Evolutionary conservation across 176 grass and related monocot species (phyloP), one percentile per base, ranked within the genome.

Genomic region (Tuctoria greenei): DNA sequence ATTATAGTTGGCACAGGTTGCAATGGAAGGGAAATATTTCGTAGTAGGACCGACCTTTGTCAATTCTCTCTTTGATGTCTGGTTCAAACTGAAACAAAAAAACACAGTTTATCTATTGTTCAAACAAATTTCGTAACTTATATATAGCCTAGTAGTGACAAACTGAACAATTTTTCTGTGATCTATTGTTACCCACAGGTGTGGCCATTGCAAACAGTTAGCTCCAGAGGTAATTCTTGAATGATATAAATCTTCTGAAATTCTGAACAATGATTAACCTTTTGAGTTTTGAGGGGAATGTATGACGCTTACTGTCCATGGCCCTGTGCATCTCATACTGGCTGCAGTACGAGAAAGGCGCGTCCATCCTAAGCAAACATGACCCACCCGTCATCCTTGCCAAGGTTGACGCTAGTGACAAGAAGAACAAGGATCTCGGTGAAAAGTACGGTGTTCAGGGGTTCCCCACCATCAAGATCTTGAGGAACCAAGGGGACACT

Each of bases 141-240:
- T 31, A 31, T 31, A 35, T 43, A 40, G 21, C 1, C 38, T 41
- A 9, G 36, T 0, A 36, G 3, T 59, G 56, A 59, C 56, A 11
- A 59, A 27, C 44, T 76, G 83, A 76, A 34, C 20, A 34, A 24
- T 11, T 6, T 54, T 43, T 2, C 35, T 36, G 69, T 16, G 4
- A 66, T 38, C 21, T 69, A 2, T 80, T 77, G 27, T 28, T 67
- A 16, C 36, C 38, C 50, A 35, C 67, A 92, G 86, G 90, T 92
- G 90, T 78, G 90, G 83, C 23, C 90, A 88, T 18, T 89, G 90
- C 76, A 87, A 86, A 66, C 79, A 50, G 8, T 83, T 92, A 38
- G 85, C 85, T 82, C 89, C 89, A 15, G 89, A 92, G 89, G 89
- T 91, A 85, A 13, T 26, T 8, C 5, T 20, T 13, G 1, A 44